These are phyloP conservation scores for Boletellus emodensis DNA, from an alignment of 768 basidiomycete genomes.

Conservation along the genomic window DNA sequence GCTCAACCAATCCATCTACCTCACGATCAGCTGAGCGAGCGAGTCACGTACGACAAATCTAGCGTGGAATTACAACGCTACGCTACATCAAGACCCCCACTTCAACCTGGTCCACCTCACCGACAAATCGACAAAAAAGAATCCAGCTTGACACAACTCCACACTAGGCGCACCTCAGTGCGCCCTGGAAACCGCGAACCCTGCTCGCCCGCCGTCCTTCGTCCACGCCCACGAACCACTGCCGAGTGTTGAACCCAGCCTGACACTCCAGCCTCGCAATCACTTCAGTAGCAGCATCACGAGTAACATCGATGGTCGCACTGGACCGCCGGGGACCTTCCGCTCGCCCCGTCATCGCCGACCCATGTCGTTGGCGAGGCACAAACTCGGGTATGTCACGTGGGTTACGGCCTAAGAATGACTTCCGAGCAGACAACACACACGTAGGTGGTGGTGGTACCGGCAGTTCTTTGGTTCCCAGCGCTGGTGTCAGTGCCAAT, in stretches of 20 bases:
- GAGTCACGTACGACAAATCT: slow-evolving; percentile 7
- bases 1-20: neutral
- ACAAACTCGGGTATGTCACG: slow-evolving; percentile 26
- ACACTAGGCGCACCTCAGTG: slow-evolving; percentile 2
- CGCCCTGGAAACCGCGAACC: slow-evolving; percentile 2
- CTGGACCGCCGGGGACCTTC: neutral
- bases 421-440: neutral
- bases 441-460: neutral
- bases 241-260: slow-evolving; percentile 7
- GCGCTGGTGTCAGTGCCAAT: neutral
- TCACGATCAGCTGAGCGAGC: no score
- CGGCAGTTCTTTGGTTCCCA: neutral
- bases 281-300: slow-evolving; percentile 17
- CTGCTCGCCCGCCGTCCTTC: neutral
- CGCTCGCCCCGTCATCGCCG: neutral
- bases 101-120: no score
- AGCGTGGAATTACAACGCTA: neutral
- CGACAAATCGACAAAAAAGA: slow-evolving; percentile 21
- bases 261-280: slow-evolving; percentile 25
- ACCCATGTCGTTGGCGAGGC: slow-evolving; percentile 15
- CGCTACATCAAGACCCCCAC: no score
- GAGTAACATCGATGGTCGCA: neutral
- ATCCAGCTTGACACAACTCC: neutral
- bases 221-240: slow-evolving; percentile 3
- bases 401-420: slow-evolving; percentile 4